These are phyloP conservation scores for Glutinoglossum americanum DNA, from an alignment of 495 filamentous ascomycete genomes.

Conservation along the genomic window DNA sequence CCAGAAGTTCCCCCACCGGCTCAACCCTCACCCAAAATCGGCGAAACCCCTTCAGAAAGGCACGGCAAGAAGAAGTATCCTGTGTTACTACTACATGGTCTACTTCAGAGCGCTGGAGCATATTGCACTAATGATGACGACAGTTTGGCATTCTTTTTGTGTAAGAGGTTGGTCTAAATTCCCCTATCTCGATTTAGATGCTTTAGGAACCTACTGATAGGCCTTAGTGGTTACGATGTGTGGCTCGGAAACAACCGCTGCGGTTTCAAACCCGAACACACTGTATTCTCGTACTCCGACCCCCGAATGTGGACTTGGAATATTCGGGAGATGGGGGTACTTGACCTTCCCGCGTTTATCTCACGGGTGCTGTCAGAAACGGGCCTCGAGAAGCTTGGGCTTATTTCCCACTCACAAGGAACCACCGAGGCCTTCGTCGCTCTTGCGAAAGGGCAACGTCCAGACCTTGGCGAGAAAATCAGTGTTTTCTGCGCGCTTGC, in stretches of 20 bases:
- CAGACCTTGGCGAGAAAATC: constrained; percentile 64
- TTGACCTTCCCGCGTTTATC: constrained; percentile 77
- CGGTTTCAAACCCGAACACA: constrained; percentile 60
- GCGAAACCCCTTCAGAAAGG: constrained; percentile 17
- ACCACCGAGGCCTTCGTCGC: constrained; percentile 82
- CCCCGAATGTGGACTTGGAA: constrained; percentile 98
- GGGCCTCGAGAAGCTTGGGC: constrained; percentile 59
- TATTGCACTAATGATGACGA: constrained; percentile 84
- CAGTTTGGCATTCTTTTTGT: constrained; percentile 76
- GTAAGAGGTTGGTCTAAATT: constrained; percentile 33
- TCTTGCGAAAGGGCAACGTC: constrained; percentile 77
- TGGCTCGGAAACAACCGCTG: constrained; percentile 95
- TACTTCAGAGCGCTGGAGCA: constrained; percentile 71
- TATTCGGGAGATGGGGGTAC: constrained; percentile 78
- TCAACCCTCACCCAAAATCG: constrained; percentile 6
- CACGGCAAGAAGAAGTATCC: constrained; percentile 43
- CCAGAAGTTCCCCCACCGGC: constrained; percentile 19
- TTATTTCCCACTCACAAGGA: constrained; percentile 79
- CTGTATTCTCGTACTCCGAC: constrained; percentile 43
- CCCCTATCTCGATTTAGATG: neutral
- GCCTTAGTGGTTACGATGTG: constrained; percentile 61
- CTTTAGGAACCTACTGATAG: neutral
- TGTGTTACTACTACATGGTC: constrained; percentile 69
- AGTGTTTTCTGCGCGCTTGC: constrained; percentile 87
- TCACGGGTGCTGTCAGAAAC: constrained; percentile 68